Evolutionary conservation across 768 basidiomycete genomes (phyloP), one percentile per base, ranked within the genome.

Genomic region (Tephrocybe sp.): DNA sequence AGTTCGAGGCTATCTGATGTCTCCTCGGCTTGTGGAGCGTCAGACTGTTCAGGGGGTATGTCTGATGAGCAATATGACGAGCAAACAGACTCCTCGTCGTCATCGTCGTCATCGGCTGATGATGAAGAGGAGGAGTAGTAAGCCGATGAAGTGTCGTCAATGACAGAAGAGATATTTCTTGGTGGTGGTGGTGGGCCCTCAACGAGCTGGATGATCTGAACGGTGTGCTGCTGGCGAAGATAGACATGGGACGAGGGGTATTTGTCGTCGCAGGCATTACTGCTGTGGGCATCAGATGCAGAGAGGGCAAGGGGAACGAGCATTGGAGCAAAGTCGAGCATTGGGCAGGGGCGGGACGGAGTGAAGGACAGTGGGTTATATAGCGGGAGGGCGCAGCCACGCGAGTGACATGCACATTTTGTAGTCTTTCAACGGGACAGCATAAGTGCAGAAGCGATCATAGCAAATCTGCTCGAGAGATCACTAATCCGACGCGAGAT

Each of bases 51-150:
- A 30, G 66, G 69, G 11, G 74, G 67, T 46, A 73, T 53, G 57
- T 80, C 80, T 17, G 86, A 89, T 17, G 88, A 90, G 73, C 87
- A 89, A 57, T 88, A 90, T 0, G 85, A 88, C 0, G 81, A 76
- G 65, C 75, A 76, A 21, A 66, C 69, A n/a, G 64, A 66, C 56
- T 79, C 78, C n/a, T 79, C 78, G 51, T 76, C 65, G 56, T 71
- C 64, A 0, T 47, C 38, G 34, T 43, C 41, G 23, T 33, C 43
- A 8, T 45, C 44, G 6, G 25, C 48, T 11, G 63, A 65, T 4
- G 68, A 72, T 23, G 73, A 75, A 0, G 74, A 74, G 5, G 66
- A 71, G 6, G 68, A 72, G 41, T 70, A 78, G 7, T 73, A 70
- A 26, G 68, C 68, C 17, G 70, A 72, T 48, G 68, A 73, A 1